Evolutionary conservation across 805 yeast species (phyloP).

Genomic region (Lipomyces kockii): DNA sequence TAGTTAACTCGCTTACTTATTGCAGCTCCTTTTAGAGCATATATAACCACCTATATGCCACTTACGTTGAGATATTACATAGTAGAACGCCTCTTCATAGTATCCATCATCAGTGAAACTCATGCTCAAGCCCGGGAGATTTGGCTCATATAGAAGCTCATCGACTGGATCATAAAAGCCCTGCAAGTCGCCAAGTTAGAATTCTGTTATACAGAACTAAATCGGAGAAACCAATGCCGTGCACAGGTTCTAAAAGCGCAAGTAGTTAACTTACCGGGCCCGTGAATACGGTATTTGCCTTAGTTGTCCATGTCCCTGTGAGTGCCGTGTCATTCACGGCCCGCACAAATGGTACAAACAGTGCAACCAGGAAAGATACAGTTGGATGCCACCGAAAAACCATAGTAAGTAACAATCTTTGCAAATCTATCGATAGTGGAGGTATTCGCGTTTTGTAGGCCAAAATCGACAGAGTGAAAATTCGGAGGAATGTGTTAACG

Average conservation of each 20-base stretch:
- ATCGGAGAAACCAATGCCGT: neutral
- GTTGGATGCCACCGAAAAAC: neutral
- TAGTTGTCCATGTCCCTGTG: constrained; percentile 91
- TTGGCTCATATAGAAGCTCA: constrained; percentile 92
- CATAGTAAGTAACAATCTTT: neutral
- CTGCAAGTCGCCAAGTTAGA: constrained; percentile 20
- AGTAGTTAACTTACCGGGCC: constrained; percentile 62
- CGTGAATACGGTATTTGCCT: constrained; percentile 91
- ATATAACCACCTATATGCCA: neutral
- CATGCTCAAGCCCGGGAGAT: constrained; percentile 89
- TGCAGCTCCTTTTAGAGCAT: neutral
- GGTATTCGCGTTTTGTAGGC: neutral
- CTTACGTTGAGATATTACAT: constrained; percentile 67
- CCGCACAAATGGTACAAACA: neutral
- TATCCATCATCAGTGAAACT: constrained; percentile 92
- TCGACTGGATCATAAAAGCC: constrained; percentile 92
- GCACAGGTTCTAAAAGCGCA: neutral
- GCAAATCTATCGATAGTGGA: neutral
- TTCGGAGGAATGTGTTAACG: neutral
- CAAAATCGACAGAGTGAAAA: neutral
- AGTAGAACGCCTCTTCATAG: constrained; percentile 88
- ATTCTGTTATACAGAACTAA: neutral
- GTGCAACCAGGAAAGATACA: neutral
- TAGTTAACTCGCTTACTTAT: neutral
- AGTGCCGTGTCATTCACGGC: constrained; percentile 6